phyloP scores from a whole-genome alignment of 192 early-diverging fungal species.

The Glomus cerebriforme region DNA sequence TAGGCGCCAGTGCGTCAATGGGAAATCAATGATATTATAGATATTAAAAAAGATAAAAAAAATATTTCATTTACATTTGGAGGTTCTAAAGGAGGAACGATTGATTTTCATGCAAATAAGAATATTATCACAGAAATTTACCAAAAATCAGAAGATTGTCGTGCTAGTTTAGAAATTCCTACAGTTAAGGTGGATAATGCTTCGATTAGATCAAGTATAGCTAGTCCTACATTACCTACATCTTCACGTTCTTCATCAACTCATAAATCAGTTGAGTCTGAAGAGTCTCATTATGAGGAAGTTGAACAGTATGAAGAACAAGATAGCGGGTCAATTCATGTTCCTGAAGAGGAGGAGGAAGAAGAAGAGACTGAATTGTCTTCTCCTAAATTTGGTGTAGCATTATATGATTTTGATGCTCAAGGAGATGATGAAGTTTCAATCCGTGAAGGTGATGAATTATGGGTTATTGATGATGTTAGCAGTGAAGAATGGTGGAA shows the following conservation, averaged over 20 bases:
- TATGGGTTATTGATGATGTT: constrained; percentile 82
- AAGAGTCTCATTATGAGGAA: constrained; percentile 31
- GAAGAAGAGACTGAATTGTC: constrained; percentile 1
- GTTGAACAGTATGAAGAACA: constrained; percentile 39
- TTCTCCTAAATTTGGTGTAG: constrained; percentile 42
- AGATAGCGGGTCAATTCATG: constrained; percentile 34
- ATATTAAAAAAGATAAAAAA: constrained; percentile 65
- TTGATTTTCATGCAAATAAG: constrained; percentile 63
- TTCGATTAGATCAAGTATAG: constrained; percentile 36
- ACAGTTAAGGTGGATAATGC: constrained; percentile 14
- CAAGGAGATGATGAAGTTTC: constrained; percentile 85
- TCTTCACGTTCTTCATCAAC: constrained; percentile 26
- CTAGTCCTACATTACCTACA: constrained; percentile 29
- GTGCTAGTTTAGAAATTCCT: constrained; percentile 48
- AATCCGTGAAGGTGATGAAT: constrained; percentile 79
- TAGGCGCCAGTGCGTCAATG: constrained; percentile 58
- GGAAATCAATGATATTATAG: constrained; percentile 59
- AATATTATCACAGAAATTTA: constrained; percentile 70
- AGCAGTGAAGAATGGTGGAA: constrained; percentile 90
- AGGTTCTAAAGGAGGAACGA: constrained; percentile 53
- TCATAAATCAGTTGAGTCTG: constrained; percentile 35
- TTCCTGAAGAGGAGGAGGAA: constrained; percentile 34
- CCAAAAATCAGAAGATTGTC: constrained; percentile 62
- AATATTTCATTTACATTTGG: constrained; percentile 64
- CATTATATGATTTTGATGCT: constrained; percentile 83